phyloP scores from a whole-genome alignment of 495 filamentous ascomycete genomes.

The Hypoxylon perforatum region DNA sequence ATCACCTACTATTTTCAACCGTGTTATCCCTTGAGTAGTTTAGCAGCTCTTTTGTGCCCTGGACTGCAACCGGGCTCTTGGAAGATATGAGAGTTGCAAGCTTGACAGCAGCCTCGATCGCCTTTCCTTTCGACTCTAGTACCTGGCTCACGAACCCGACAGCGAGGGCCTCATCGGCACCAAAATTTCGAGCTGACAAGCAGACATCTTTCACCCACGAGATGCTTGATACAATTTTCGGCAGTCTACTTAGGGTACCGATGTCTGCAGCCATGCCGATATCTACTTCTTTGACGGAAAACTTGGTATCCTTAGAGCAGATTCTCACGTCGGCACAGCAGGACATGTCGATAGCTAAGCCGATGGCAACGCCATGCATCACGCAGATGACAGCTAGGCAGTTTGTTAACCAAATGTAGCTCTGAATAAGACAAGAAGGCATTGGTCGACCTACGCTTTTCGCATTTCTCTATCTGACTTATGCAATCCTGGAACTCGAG shows the following conservation, averaged over 20 bases:
- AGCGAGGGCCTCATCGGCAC: conserved; percentile 79
- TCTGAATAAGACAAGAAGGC: background rate
- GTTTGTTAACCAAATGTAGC: conserved; percentile 21
- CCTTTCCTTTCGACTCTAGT: conserved; percentile 69
- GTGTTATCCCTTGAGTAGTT: conserved; percentile 85
- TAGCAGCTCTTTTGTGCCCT: conserved; percentile 92
- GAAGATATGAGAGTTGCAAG: conserved; percentile 73
- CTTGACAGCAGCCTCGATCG: conserved; percentile 70
- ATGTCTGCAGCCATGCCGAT: conserved; percentile 95
- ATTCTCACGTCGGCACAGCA: conserved; percentile 84
- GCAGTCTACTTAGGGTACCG: conserved; percentile 85
- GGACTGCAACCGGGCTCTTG: conserved; percentile 92
- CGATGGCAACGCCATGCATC: conserved; percentile 83
- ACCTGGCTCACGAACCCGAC: conserved; percentile 90
- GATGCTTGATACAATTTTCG: conserved; percentile 79
- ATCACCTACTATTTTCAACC: conserved; percentile 75
- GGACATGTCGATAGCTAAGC: conserved; percentile 86
- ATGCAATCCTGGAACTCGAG: conserved; percentile 82
- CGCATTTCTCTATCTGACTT: conserved; percentile 80
- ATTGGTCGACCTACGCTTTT: conserved; percentile 73
- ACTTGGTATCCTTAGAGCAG: conserved; percentile 68
- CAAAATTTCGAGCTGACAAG: conserved; percentile 80
- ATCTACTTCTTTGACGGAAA: conserved; percentile 94
- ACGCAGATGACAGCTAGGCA: conserved; percentile 78
- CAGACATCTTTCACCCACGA: conserved; percentile 95